Evolutionary conservation across 352 stramenopile species (phyloP), one percentile per base, ranked within the genome.

Genomic region (Globisporangium perplexum): DNA sequence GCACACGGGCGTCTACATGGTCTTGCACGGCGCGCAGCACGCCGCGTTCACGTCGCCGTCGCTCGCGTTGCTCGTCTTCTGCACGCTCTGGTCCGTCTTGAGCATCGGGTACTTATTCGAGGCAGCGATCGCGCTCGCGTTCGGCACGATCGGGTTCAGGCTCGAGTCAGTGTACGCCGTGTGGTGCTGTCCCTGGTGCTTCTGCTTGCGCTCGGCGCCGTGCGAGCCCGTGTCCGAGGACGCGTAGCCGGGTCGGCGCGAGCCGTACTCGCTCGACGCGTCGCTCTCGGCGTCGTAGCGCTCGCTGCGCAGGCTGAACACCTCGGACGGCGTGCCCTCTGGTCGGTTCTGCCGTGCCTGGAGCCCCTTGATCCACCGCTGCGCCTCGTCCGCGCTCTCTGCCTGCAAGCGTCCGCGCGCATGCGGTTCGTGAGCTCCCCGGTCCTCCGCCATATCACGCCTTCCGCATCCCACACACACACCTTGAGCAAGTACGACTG

Each of bases 401-500:
- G 83, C 81, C 74, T 85, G 51, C 26, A 22, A 33, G 14, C 39
- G 10, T n/a, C n/a, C n/a, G n/a, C 24, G 28, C 41, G 11, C 39
- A n/a, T 10, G 33, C 7, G 4, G 20, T 14, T n/a, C n/a, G 22
- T 45, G 15, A 47, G 39, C 10, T 15, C 26, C 18, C 11, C 7
- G 43, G 20, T 15, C 24, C 3, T 0, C 22, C 20, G 11, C n/a
- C n/a, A n/a, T n/a, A n/a, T n/a, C n/a, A n/a, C n/a, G n/a, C n/a
- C n/a, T n/a, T n/a, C n/a, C n/a, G n/a, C n/a, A n/a, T n/a, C n/a
- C n/a, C n/a, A n/a, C n/a, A n/a, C n/a, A n/a, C 52, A 35, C 47
- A 85, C 74, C 61, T 88, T 90, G 50, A 94, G 76, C 20, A 94
- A 56, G 57, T 94, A 94, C 33, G 81, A 91, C 64, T 94, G 83